Evolutionary conservation across 352 stramenopile genomes (phyloP).

Genomic region (Pythium plurisporium): DNA sequence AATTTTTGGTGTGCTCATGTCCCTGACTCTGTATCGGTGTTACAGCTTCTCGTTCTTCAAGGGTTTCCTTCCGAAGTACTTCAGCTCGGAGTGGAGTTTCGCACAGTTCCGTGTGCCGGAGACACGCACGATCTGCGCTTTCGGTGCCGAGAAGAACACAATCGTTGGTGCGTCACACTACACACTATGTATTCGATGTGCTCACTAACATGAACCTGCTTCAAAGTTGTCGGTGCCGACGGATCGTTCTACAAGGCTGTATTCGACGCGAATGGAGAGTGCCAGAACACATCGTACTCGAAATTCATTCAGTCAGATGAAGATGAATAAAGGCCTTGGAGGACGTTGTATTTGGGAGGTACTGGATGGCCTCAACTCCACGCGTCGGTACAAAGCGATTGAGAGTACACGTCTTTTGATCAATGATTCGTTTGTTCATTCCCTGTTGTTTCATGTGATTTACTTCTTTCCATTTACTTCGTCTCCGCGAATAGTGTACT

Average conservation of each 20-base stretch:
- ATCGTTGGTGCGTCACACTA: conserved; percentile 68
- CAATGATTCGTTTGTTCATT: no score
- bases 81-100: conserved; percentile 93
- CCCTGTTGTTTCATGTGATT: no score
- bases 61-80: conserved; percentile 90
- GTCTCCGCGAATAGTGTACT: conserved; percentile 79
- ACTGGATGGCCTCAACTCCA: background rate
- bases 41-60: conserved; percentile 90
- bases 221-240: conserved; percentile 77
- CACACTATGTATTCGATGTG: no score
- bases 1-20: background rate
- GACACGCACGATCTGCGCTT: conserved; percentile 90
- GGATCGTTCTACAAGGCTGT: conserved; percentile 88
- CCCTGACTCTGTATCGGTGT: no score
- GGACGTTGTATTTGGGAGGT: background rate
- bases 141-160: conserved; percentile 91
- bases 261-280: conserved; percentile 84
- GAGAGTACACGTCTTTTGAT: no score
- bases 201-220: no score
- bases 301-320: conserved; percentile 89
- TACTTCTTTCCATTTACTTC: conserved; percentile 46
- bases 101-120: conserved; percentile 91
- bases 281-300: conserved; percentile 87
- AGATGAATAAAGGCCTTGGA: conserved; percentile 46
- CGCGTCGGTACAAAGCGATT: background rate